These are phyloP conservation scores for Gossypium lobatum DNA, from an alignment of 441 rosid genomes.

Conservation along the genomic window DNA sequence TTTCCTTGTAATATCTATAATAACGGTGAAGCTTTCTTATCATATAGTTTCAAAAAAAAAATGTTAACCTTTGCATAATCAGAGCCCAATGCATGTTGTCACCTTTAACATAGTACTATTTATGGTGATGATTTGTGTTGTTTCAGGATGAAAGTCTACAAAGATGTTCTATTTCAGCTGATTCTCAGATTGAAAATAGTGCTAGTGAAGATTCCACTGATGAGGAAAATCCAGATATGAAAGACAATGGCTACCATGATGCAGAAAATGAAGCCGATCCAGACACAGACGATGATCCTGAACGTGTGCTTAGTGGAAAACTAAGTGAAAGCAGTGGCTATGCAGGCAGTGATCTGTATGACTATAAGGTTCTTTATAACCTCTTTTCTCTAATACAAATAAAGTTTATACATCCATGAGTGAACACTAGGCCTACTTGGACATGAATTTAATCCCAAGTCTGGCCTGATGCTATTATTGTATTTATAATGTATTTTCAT, in stretches of 20 bases:
- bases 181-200: constrained; percentile 82
- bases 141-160: constrained; percentile 88
- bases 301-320: constrained; percentile 71
- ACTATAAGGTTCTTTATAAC: constrained; percentile 61
- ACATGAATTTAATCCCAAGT: neutral
- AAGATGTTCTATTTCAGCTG: constrained; percentile 91
- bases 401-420: neutral
- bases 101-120: neutral
- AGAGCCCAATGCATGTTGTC: neutral
- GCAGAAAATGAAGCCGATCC: constrained; percentile 84
- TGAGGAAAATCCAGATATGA: constrained; percentile 66
- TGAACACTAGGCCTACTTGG: neutral
- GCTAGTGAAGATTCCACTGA: constrained; percentile 90
- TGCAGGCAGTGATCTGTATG: constrained; percentile 88
- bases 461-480: neutral
- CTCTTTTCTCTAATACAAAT: constrained; percentile 16
- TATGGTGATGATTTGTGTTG: constrained; percentile 1
- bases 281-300: constrained; percentile 75
- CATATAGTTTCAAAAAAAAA: neutral
- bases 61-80: neutral
- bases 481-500: no score
- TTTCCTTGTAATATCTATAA: neutral
- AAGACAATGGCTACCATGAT: constrained; percentile 75
- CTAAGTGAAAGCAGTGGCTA: constrained; percentile 91
- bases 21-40: neutral